These are phyloP conservation scores for Penicillium olsonii DNA, from an alignment of 2,329 filamentous ascomycete species.

Conservation along the genomic window DNA sequence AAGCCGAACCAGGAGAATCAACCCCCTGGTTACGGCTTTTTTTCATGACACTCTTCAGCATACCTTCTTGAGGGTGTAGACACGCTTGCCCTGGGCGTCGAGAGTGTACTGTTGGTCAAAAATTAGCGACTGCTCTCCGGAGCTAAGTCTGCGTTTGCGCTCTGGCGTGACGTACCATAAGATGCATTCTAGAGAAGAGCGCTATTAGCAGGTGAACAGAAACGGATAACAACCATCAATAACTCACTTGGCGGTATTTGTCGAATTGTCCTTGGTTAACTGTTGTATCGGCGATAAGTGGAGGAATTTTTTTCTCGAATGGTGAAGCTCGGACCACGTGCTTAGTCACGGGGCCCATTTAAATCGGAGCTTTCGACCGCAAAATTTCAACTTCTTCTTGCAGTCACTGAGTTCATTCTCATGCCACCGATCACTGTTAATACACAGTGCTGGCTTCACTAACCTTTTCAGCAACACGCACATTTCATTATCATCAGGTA, in stretches of 20 bases:
- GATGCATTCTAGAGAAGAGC: conserved; percentile 37
- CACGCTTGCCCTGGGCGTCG: conserved; percentile 77
- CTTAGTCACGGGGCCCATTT: conserved; percentile 25
- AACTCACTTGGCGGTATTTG: conserved; percentile 33
- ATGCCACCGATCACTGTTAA: conserved; percentile 2
- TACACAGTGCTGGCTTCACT: conserved; percentile 5
- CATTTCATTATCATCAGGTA: conserved; percentile 16
- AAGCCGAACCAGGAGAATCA: neutral
- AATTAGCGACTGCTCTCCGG: conserved; percentile 13
- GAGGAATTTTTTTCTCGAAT: conserved; percentile 30
- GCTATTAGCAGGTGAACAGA: conserved; percentile 9
- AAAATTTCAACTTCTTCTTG: conserved; percentile 14
- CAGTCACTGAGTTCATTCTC: neutral
- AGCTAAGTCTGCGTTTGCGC: conserved; percentile 9
- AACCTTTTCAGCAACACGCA: conserved; percentile 1
- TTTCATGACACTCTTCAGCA: neutral
- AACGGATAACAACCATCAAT: neutral
- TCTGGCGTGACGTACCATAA: conserved; percentile 37
- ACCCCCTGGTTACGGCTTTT: neutral
- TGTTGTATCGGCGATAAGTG: conserved; percentile 19
- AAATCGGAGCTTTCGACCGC: conserved; percentile 19
- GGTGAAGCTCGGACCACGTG: conserved; percentile 20
- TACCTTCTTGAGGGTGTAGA: conserved; percentile 90
- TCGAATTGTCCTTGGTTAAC: conserved; percentile 15
- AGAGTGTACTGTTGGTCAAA: conserved; percentile 67